Percentiles rank a stretch among this genome's conserved stretches.
phyloP scores from a whole-genome alignment of 2,329 filamentous ascomycete genomes.

The Aspergillus arachidicola region DNA sequence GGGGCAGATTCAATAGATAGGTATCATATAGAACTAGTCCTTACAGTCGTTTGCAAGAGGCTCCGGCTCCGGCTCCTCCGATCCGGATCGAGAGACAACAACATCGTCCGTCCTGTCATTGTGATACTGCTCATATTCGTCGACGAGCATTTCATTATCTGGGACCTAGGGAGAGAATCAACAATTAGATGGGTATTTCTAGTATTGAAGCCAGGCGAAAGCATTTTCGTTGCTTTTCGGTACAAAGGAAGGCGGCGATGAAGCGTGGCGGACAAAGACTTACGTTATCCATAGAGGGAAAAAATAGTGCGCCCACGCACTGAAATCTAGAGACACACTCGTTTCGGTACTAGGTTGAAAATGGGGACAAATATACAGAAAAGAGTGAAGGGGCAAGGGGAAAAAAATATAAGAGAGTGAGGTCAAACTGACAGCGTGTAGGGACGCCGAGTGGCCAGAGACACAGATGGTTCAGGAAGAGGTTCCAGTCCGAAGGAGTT shows the following conservation, averaged over 20 bases:
- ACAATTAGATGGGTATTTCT: constrained; percentile 8
- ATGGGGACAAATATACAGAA: not conserved
- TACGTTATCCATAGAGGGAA: constrained; percentile 49
- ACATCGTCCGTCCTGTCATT: constrained; percentile 65
- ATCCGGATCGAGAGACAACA: constrained; percentile 63
- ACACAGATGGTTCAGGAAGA: constrained; percentile 28
- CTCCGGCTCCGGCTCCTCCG: constrained; percentile 58
- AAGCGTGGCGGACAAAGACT: constrained; percentile 24
- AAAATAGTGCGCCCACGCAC: constrained; percentile 38
- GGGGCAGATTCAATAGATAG: not conserved
- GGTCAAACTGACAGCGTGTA: constrained; percentile 12
- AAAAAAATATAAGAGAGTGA: constrained; percentile 12
- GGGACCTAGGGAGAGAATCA: constrained; percentile 48
- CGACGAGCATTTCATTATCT: constrained; percentile 65
- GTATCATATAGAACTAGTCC: constrained; percentile 19
- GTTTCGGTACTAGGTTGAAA: constrained; percentile 8
- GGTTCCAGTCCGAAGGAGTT: constrained; percentile 25
- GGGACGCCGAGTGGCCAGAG: constrained; percentile 6
- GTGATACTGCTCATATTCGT: constrained; percentile 59
- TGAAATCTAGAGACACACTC: constrained; percentile 29
- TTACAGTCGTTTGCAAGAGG: constrained; percentile 62
- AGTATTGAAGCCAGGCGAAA: not conserved
- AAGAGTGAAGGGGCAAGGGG: not conserved
- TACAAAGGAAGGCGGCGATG: not conserved
- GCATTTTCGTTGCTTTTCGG: not conserved